Conservation (phyloP, 768 basidiomycete species). For the Mycena leptocephala region DNA sequence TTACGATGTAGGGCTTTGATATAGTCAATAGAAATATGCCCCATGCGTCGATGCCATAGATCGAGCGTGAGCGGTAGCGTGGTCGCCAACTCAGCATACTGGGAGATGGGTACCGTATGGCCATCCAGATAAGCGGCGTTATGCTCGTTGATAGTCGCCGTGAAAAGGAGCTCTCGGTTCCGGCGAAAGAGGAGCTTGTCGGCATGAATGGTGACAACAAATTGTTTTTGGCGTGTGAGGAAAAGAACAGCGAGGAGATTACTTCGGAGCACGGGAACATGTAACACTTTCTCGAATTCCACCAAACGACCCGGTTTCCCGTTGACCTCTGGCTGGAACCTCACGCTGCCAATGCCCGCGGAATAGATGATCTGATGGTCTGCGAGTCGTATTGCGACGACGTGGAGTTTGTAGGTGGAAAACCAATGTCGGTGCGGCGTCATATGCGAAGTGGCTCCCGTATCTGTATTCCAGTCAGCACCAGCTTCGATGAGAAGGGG, state of each 20-base stretch:
- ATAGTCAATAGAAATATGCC: constrained; percentile 35
- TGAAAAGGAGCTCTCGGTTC: neutral
- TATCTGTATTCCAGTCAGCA: constrained; percentile 47
- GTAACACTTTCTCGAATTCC: constrained; percentile 41
- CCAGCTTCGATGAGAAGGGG: constrained; percentile 26
- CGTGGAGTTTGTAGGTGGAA: constrained; percentile 34
- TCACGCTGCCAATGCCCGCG: constrained; percentile 44
- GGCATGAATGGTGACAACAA: constrained; percentile 16
- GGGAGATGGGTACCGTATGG: constrained; percentile 14
- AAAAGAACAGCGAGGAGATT: constrained; percentile 31
- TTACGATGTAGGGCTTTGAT: constrained; percentile 23
- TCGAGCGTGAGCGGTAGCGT: constrained; percentile 24
- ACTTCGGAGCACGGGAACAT: constrained; percentile 39
- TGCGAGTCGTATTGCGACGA: constrained; percentile 43
- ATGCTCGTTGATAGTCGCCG: constrained; percentile 30
- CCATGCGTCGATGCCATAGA: constrained; percentile 44
- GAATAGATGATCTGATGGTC: constrained; percentile 45
- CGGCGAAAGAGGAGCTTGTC: constrained; percentile 14
- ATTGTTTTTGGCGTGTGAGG: constrained; percentile 28
- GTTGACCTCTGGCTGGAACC: constrained; percentile 35
- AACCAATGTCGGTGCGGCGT: constrained; percentile 50
- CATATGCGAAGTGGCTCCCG: constrained; percentile 53
- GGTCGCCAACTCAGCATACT: constrained; percentile 3
- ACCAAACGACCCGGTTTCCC: constrained; percentile 23
- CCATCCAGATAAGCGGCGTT: constrained; percentile 40